Evolutionary conservation across 352 stramenopile genomes (phyloP).

Genomic region (Blastocystis sp.): DNA sequence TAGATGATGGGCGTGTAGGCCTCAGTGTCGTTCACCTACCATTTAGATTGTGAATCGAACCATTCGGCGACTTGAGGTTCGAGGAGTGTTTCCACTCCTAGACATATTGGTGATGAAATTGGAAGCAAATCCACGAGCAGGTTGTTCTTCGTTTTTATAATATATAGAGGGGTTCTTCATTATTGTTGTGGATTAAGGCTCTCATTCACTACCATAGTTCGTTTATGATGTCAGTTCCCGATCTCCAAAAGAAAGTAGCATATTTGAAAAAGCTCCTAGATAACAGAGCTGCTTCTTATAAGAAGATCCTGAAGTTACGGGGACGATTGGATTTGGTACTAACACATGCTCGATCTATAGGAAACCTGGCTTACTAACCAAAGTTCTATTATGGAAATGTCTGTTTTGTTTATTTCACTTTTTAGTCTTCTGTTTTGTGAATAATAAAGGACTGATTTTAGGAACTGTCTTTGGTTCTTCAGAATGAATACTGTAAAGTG

Average conservation of each 20-base stretch:
- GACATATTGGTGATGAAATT: constrained; percentile 8
- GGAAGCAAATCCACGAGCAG: constrained; percentile 8
- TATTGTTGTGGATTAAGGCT: background rate
- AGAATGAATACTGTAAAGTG: too few relatives aligned
- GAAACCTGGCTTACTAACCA: too few relatives aligned
- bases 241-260: background rate
- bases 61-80: background rate
- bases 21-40: background rate
- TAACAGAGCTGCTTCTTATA: background rate
- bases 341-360: background rate
- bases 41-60: constrained; percentile 3
- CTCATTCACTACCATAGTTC: background rate
- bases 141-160: background rate
- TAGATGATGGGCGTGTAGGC: background rate
- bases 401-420: too few relatives aligned
- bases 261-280: background rate
- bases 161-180: background rate
- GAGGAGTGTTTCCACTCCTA: background rate
- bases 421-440: too few relatives aligned
- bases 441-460: too few relatives aligned
- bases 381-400: too few relatives aligned
- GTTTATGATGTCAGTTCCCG: constrained; percentile 25
- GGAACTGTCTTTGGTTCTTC: too few relatives aligned
- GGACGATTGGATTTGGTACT: background rate
- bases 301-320: background rate